Percentiles rank a stretch among this genome's conserved stretches.
Conservation (phyloP, 164 flowering plant species). For the Umbilicus rupestris region DNA sequence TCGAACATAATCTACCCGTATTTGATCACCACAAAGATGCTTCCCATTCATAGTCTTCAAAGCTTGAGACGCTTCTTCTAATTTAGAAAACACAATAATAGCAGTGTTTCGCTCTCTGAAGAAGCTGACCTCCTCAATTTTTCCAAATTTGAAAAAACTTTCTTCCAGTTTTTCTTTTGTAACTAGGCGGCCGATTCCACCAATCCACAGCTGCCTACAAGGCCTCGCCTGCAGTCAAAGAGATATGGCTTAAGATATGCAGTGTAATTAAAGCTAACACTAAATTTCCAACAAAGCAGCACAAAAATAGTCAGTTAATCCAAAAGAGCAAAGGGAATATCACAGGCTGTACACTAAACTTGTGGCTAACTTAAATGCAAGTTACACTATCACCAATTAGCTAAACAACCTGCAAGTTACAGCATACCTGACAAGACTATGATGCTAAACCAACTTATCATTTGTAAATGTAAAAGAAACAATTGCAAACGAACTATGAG, state of each 20-base stretch:
- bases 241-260: neutral
- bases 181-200: slow-evolving; percentile 59
- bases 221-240: slow-evolving; percentile 67
- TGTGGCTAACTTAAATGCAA: too few species aligned
- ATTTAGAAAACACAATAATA: slow-evolving; percentile 44
- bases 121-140: slow-evolving; percentile 72
- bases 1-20: slow-evolving; percentile 85
- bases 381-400: too few species aligned
- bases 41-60: slow-evolving; percentile 65
- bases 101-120: slow-evolving; percentile 69
- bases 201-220: slow-evolving; percentile 77
- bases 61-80: slow-evolving; percentile 83
- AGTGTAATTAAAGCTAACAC: neutral
- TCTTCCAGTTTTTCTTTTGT: slow-evolving; percentile 67
- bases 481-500: too few species aligned
- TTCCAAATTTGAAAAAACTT: slow-evolving; percentile 70
- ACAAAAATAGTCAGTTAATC: neutral
- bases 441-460: too few species aligned
- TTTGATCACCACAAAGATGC: slow-evolving; percentile 58
- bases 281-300: neutral
- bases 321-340: too few species aligned
- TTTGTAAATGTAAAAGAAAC: too few species aligned
- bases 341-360: too few species aligned
- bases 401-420: too few species aligned
- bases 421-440: too few species aligned